Evolutionary conservation across 192 early-diverging fungal genomes (phyloP).

Genomic region (Gryganskiella cystojenkinii): DNA sequence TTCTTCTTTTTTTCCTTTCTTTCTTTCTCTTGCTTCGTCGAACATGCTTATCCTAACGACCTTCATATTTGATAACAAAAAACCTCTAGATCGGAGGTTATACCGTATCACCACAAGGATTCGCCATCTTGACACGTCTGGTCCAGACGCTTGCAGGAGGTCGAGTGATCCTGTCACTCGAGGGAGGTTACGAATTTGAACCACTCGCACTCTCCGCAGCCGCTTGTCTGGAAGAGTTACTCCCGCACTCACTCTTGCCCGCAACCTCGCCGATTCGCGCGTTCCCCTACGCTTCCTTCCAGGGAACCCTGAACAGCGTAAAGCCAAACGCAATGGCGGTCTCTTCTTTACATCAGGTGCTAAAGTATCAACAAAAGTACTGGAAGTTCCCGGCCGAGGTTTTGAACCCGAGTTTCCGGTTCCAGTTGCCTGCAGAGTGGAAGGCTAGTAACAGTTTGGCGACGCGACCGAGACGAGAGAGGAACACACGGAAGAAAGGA

Average conservation of each 20-base stretch:
- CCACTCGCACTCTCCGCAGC: slow-evolving; percentile 54
- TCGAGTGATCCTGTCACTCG: slow-evolving; percentile 71
- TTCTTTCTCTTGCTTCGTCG: background rate
- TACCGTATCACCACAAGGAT: slow-evolving; percentile 72
- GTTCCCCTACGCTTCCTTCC: slow-evolving; percentile 49
- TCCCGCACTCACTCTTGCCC: slow-evolving; percentile 38
- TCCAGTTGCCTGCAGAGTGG: slow-evolving; percentile 60
- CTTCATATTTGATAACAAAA: background rate
- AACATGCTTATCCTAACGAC: background rate
- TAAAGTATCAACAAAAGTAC: slow-evolving; percentile 55
- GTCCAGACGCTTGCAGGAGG: slow-evolving; percentile 72
- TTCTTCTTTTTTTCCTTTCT: background rate
- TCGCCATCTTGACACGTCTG: slow-evolving; percentile 73
- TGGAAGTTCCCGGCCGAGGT: slow-evolving; percentile 60
- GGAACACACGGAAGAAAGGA: slow-evolving; percentile 31
- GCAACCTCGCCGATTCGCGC: slow-evolving; percentile 40
- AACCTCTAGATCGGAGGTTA: slow-evolving; percentile 72
- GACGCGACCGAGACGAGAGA: slow-evolving; percentile 55
- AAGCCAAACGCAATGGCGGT: slow-evolving; percentile 60
- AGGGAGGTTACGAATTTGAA: slow-evolving; percentile 67
- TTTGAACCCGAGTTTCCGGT: slow-evolving; percentile 51
- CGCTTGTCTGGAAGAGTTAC: slow-evolving; percentile 55
- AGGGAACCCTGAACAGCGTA: slow-evolving; percentile 56
- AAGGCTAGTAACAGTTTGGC: slow-evolving; percentile 57
- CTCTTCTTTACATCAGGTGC: slow-evolving; percentile 46